Base-by-base conservation (phyloP, 129 eudicot species). In the Flaveria trinervia region DNA sequence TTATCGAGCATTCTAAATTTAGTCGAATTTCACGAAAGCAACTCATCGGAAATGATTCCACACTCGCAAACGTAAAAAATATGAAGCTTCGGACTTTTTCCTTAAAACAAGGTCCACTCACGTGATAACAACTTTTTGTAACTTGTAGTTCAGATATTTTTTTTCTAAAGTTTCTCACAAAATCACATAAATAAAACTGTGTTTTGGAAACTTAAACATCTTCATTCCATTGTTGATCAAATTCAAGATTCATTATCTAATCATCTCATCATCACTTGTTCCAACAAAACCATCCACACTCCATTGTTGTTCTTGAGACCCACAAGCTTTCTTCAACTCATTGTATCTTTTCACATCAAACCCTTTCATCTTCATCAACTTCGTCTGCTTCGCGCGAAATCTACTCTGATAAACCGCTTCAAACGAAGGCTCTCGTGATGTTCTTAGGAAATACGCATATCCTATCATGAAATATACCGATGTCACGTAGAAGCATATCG, bases 391-490 rank as follows among this genome's bases (percentile, higher is more conserved):
- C 30, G 85, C 78, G 23, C 49, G 67, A 68, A 94, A 91, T 68
- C 97, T 83, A 85, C 92, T 89, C 60, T 91, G 88, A 41, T 82
- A 94, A 65, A 85, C 86, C 7, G 97, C 96, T 84, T 94, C 97
- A 30, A 94, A 91, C 1, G 96, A 85, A 22, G 98, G 98, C 78
- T 94, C 98, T 70, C 75, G 86, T 3, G 92, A 79, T 2, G 98
- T 94, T 66, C 97, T 83, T 3, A 94, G 81, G 90, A 94, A 94
- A 79, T 91, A 94, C 0, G 92, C 83, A 49, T 91, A 94, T 18
- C 98, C 93, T 16, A 83, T 88, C 97, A 89, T 94, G 93, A 87
- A 87, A 80, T 94, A 94, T 16, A 84, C n/a, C 1, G 98, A 94
- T 11, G 98, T 89, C 4, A 89, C 96, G 39, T 87, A 94, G 84